phyloP scores from a whole-genome alignment of 148 eudicot species.

The Diospyros lotus region DNA sequence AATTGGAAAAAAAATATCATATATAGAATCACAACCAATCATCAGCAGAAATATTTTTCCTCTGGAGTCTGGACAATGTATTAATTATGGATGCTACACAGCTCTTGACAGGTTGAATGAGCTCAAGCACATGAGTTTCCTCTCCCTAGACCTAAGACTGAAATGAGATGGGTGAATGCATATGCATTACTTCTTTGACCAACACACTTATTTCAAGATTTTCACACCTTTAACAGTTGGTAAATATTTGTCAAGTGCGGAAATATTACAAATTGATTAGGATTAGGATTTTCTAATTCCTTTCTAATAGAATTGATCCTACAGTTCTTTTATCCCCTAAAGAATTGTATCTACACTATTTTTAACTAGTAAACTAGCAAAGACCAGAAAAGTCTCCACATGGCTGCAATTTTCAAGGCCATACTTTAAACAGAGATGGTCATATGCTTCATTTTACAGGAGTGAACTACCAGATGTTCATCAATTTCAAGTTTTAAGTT shows the following conservation, averaged over 20 bases:
- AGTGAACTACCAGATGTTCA: neutral
- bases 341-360: neutral
- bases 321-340: neutral
- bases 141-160: neutral
- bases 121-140: neutral
- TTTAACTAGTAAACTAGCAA: neutral
- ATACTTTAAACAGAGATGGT: neutral
- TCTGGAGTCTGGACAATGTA: neutral
- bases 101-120: neutral
- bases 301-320: too few species aligned
- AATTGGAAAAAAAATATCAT: neutral
- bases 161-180: neutral
- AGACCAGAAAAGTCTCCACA: neutral
- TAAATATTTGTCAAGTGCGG: neutral
- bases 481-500: neutral
- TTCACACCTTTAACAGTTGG: neutral
- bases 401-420: neutral
- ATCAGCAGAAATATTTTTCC: neutral
- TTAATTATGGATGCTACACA: neutral
- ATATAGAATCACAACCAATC: neutral
- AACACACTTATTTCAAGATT: neutral
- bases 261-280: too few species aligned
- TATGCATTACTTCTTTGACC: neutral
- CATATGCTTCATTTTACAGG: neutral
- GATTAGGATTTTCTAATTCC: too few species aligned